Evolutionary conservation across 2,329 filamentous ascomycete genomes (phyloP), one percentile per base, ranked within the genome.

Genomic region (Aspergillus oerlinghausenensis): DNA sequence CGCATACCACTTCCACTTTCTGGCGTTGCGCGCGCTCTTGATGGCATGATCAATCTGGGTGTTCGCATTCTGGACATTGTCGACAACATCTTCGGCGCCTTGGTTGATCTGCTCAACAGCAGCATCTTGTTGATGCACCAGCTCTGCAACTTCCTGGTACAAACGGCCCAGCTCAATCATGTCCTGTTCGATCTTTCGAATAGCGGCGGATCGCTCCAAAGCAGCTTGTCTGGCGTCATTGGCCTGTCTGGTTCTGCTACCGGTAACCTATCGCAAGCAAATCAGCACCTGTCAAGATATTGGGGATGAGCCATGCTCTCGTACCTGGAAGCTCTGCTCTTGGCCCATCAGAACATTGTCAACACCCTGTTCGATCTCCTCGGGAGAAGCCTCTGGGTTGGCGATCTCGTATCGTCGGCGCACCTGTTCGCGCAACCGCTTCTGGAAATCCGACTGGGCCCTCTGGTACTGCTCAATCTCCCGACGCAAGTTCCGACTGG

Each of bases 1-100:
- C 80, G 92, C 96, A 73, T 89, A 92, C 92, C 92, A 97, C 88
- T 97, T 97, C 91, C 95, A 96, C 79, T 86, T 90, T 65, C 90
- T 84, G 51, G 88, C 90, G 65, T 85, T 84, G 72, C 88, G 82
- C 8, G 93, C 93, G 65, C 90, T 96, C 59, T 83, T 81, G 60
- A 96, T 89, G 11, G 92, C 92, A n/a, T 83, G 84, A 42, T 82
- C 86, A 58, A 97, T 89, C 74, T 97, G 86, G 61, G 85, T 83
- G 70, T 94, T 97, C 62, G 88, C 93, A 73, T 94, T 88, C 68
- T 88, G 85, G 50, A 97, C 84, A 73, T 97, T 90, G 56, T 88
- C 86, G 50, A 89, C 85, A 42, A 94, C 89, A 69, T 96, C 89
- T 75, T 95, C 89, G 40, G 86, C 90, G 77, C 93, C 91, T 67